These are phyloP conservation scores for Coemansia sp. DNA, from an alignment of 192 early-diverging fungal species.

Conservation along the genomic window DNA sequence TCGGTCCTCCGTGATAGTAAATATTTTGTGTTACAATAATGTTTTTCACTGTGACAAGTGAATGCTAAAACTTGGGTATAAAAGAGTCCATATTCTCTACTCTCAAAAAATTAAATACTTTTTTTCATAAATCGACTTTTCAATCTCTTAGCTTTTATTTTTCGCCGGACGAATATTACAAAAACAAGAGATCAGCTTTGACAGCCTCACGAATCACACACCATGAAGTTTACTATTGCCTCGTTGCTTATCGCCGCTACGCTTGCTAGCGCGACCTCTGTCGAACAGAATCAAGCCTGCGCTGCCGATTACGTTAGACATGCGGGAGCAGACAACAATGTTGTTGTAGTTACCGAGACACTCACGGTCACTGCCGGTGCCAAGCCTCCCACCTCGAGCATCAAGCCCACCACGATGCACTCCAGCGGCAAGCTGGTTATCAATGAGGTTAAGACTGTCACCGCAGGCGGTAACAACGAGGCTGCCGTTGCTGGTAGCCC, in stretches of 20 bases:
- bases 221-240: conserved; percentile 30
- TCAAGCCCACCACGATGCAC: background rate
- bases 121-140: background rate
- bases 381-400: background rate
- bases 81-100: background rate
- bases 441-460: conserved; percentile 36
- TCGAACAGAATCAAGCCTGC: background rate
- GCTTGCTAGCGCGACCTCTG: background rate
- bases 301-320: background rate
- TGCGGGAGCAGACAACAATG: background rate
- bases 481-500: background rate
- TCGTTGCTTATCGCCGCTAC: conserved; percentile 21
- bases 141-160: background rate
- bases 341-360: background rate
- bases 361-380: conserved; percentile 1
- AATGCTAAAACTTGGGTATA: background rate
- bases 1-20: background rate
- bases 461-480: conserved; percentile 5
- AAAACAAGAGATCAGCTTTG: background rate
- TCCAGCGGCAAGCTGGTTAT: conserved; percentile 19
- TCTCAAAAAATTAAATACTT: background rate
- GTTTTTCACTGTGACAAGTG: background rate
- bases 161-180: background rate
- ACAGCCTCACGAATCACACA: conserved; percentile 1
- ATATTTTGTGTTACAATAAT: background rate